Base-by-base conservation (phyloP, 805 yeast species). In the Candida arabinofermentans region DNA sequence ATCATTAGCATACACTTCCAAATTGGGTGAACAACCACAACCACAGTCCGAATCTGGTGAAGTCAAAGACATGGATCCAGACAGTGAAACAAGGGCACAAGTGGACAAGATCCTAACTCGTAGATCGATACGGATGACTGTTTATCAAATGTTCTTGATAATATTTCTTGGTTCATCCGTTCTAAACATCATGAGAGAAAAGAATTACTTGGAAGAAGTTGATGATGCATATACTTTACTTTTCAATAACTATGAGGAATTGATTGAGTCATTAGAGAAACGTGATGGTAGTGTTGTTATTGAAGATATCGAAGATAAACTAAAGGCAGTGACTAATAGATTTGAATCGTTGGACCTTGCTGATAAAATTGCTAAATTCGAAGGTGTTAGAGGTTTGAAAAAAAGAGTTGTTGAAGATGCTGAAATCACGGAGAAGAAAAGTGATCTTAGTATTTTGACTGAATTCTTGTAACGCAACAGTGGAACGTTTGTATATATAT, bases 111-210 rank as follows among this genome's bases (percentile, higher is more conserved):
- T 27, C 6, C 16, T 39, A 8, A 39, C 12, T 16, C 18, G 29
- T 10, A 51, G 65, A 39, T 61, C 65, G 9, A 46, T 58, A 21
- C 53, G 58, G 38, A 61, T 61, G 61, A 58, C 63, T 12, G 40
- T 59, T 14, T 55, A 59, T 56, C 65, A 61, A 39, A 48, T 61
- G 50, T 52, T 61, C 27, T 40, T 62, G 8, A 46, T 62, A 19
- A 58, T 61, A 5, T 39, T 58, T 13, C 37, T 58, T 2, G 60
- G 65, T 6, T 65, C 79, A 2, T 69, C 70, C 4, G 75, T 71
- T 4, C 64, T 75, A 27, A 77, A 75, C 43, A 63, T 70, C 32
- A 71, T 72, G 65, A 61, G 70, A 36, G 70, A 63, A 41, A 61
- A 72, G 34, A 72, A 70, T 43, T 65, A 66, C 27, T 50, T 61